Base-by-base conservation (phyloP, 441 rosid species). In the Dalechampia spathulata region DNA sequence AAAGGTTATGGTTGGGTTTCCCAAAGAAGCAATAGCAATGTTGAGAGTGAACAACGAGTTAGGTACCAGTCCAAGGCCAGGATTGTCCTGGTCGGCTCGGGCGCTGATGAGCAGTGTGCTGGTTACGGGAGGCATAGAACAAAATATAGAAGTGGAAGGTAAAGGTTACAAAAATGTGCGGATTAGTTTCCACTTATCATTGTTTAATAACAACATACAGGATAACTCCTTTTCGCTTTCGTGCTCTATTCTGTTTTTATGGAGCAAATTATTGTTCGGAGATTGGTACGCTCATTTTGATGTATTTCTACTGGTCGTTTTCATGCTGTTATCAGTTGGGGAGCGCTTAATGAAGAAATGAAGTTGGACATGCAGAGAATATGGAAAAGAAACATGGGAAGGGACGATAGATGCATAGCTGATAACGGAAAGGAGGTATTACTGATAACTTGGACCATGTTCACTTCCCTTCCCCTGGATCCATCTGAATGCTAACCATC, bases 51-150 rank as follows among this genome's bases (percentile, higher is more conserved):
- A 15, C 68, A 14, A n/a, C 57, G 67, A 23, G 26, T 70, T 3
- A 78, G 68, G 40, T 88, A 86, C 70, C 75, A 75, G 41, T 86
- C 95, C 43, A 43, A 61, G 39, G 86, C 96, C 51, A 86, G 82
- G 66, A 77, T 88, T 27, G 73, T 91, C 49, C 82, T 91, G 43
- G 86, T 88, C 48, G 98, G 98, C 36, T 79, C 95, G 45, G 98
- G 98, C 30, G 98, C 98, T 30, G 98, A 91, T 72, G 94, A 91
- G 70, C 96, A 86, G 61, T 91, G 98, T 77, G 98, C 98, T 63
- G 98, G 98, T 68, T 91, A 91, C 61, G 95, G 96, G 61, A 76
- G 96, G 62, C 96, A 91, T 62, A 86, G 66, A 76, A 91, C 98
- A 40, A 88, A 86, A 58, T 91, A 79, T 57, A 72, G 81, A 77